Evolutionary conservation across 306 rosid genomes (phyloP).

Genomic region (Arachis hypogaea): DNA sequence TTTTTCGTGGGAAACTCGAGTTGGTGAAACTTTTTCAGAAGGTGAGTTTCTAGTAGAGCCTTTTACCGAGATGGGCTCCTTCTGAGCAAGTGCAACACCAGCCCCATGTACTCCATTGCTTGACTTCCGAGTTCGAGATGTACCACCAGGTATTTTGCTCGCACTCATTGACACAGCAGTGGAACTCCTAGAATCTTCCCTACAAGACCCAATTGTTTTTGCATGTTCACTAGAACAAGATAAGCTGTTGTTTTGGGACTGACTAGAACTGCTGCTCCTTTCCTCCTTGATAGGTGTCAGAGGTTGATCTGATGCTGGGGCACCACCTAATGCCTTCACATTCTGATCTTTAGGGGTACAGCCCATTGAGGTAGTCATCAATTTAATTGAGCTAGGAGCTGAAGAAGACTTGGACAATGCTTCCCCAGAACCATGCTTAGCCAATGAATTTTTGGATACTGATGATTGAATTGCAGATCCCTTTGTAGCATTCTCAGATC

Average conservation of each 20-base stretch:
- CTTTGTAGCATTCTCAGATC: conserved; percentile 64
- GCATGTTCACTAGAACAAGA: conserved; percentile 84
- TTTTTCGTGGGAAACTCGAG: conserved; percentile 57
- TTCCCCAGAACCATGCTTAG: conserved; percentile 64
- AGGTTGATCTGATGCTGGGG: conserved; percentile 60
- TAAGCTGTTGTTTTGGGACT: conserved; percentile 85
- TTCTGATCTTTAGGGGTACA: conserved; percentile 63
- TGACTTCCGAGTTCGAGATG: conserved; percentile 71
- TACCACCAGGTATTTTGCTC: conserved; percentile 51
- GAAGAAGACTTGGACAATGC: conserved; percentile 54
- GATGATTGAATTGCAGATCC: conserved; percentile 53
- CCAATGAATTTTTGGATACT: conserved; percentile 57
- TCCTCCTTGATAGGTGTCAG: conserved; percentile 72
- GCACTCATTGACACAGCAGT: conserved; percentile 66
- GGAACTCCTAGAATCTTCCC: conserved; percentile 88
- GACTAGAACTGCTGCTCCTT: conserved; percentile 89
- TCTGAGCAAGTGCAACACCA: conserved; percentile 54
- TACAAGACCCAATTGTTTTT: conserved; percentile 60
- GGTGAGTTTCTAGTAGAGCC: conserved; percentile 47
- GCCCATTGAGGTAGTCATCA: conserved; percentile 45
- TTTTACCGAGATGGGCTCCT: conserved; percentile 54
- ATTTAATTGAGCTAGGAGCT: conserved; percentile 66
- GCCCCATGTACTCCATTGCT: conserved; percentile 70
- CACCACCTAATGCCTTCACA: conserved; percentile 48
- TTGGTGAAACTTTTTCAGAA: conserved; percentile 54